Evolutionary conservation across 352 stramenopile genomes (phyloP).

Genomic region (Nannochloropsis limnetica): DNA sequence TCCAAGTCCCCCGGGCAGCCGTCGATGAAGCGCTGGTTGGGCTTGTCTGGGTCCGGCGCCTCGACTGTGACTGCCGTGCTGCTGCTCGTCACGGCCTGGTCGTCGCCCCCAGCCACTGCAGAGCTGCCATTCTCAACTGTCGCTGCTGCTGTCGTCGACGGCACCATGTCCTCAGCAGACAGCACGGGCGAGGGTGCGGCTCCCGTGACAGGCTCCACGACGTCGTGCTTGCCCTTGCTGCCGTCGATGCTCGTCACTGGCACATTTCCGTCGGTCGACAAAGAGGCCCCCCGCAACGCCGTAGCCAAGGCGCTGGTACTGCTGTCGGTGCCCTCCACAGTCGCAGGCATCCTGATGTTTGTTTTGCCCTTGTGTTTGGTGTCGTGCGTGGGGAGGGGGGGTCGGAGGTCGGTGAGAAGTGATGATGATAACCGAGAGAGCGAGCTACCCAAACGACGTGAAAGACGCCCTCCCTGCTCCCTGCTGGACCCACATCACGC

Average conservation of each 20-base stretch:
- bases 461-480: not conserved
- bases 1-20: conserved; percentile 36
- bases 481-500: not conserved
- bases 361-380: not conserved
- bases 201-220: not conserved
- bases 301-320: not conserved
- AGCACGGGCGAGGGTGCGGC: not conserved
- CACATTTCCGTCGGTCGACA: not conserved
- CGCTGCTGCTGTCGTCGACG: not conserved
- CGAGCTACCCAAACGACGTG: not conserved
- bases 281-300: not conserved
- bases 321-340: not conserved
- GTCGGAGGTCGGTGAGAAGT: not conserved
- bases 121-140: not conserved
- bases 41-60: conserved; percentile 37
- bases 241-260: not conserved
- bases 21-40: conserved; percentile 40
- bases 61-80: not conserved
- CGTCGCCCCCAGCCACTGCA: not conserved
- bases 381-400: not conserved
- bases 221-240: not conserved
- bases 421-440: not conserved
- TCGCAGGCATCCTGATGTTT: not conserved
- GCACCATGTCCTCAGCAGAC: not conserved
- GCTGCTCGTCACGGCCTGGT: not conserved